Base-by-base conservation (phyloP, 2,329 filamentous ascomycete genomes). In the Trichoderma atroviride region DNA sequence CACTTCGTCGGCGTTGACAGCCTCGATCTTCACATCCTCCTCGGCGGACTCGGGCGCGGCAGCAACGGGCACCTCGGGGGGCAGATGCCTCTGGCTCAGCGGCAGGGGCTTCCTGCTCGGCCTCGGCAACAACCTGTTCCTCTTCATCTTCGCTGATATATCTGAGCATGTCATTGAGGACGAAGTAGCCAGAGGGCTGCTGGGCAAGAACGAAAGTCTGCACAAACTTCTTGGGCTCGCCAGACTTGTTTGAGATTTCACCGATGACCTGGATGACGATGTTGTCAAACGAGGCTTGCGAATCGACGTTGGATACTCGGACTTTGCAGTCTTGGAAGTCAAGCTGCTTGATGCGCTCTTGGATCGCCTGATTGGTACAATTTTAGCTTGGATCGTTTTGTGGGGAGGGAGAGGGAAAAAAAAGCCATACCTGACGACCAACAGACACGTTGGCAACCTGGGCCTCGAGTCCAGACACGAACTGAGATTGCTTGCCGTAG, bases 261-360 rank as follows among this genome's bases (percentile, higher is more conserved):
- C 96, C 96, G 78, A 99, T 97, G 76, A 98, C 96, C 81, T 97
- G 94, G 77, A 99, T 96, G 75, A 99, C 90, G 75, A 99, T 98
- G 83, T 94, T 96, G 71, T 94, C 89, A 80, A 90, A 92, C 11
- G 95, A 97, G 72, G 91, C 91, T 83, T 99, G 95, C 22, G 94
- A 95, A 82, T 99, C 96, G 77, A 99, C 96, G 78, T 99, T 99
- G 81, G 95, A 92, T 75, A 99, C 92, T 79, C 96, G 93, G 77
- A 99, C 95, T 85, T 99, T 99, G 89, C 93, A 96, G 81, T 98
- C 94, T 80, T 97, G 92, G 85, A 97, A 97, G 74, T 96, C 92
- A 73, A 98, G 90, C 73, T 91, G 85, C 84, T 94, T 94, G 83
- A 99, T 97, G 78, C 94, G 93, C 75, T 97, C 93, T 81, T 95